A percentile compares a stretch with the other conserved stretches of the same genome.
Conservation (phyloP, 176 grass and related monocot genomes). For the Canna indica region DNA sequence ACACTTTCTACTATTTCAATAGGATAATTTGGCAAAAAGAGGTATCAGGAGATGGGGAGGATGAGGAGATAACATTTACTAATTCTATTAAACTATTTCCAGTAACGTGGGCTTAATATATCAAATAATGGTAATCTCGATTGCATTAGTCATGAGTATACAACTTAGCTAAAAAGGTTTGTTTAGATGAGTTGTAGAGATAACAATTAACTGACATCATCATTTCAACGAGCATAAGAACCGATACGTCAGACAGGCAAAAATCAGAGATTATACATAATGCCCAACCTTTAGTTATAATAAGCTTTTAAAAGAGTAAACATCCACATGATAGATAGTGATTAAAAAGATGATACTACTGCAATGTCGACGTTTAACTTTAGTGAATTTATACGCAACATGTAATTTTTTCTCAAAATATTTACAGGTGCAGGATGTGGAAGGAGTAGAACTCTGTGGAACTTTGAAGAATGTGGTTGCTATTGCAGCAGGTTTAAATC, state of each 20-base stretch:
- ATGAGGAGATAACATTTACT: background rate
- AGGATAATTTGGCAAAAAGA: background rate
- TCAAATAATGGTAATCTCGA: background rate
- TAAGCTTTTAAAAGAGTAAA: background rate
- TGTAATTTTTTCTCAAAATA: conserved; percentile 1
- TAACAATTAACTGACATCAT: background rate
- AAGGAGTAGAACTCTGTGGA: conserved; percentile 92
- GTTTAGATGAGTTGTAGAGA: background rate
- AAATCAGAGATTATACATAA: too few relatives aligned
- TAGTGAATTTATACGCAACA: background rate
- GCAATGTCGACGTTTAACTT: background rate
- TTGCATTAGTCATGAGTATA: background rate
- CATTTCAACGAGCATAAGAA: background rate
- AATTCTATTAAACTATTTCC: background rate
- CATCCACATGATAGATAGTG: background rate
- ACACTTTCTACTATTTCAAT: background rate
- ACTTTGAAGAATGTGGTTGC: conserved; percentile 96
- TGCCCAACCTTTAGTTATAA: background rate
- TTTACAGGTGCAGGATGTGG: conserved; percentile 75
- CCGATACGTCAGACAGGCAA: background rate
- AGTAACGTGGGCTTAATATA: background rate
- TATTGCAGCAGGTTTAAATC: conserved; percentile 71
- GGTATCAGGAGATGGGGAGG: too few relatives aligned
- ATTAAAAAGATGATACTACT: background rate
- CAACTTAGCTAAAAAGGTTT: background rate